Evolutionary conservation across 768 basidiomycete species (phyloP), one percentile per base, ranked within the genome.

Genomic region (Ramaria sp.): DNA sequence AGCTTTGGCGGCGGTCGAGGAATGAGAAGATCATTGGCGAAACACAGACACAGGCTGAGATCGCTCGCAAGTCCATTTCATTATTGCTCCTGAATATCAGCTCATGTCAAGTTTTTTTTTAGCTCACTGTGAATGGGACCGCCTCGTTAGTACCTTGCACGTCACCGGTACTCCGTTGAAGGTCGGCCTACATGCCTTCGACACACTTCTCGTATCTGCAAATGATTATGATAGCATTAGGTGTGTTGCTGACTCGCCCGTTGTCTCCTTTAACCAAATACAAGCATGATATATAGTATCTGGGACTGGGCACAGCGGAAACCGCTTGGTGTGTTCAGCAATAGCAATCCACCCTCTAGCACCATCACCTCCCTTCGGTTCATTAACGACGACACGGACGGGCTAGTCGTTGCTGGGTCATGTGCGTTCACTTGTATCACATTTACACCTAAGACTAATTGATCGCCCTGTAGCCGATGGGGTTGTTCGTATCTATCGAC

Each of bases 311-410:
- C 88, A 51, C 79, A 80, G 51, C 81, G 84, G 52, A 84, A 81
- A 63, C 81, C 84, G 27, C 66, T 98, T 55, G 86, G 83, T 59
- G 78, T 82, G 56, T 98, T 97, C 72, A 86, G 81, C 64, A 97
- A 98, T 63, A 91, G 90, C 48, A 93, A 94, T 66, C 80, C 86
- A 1, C 75, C 73, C 55, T 87, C 87, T 37, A 88, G 86, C 4
- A 85, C 80, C 54, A 88, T 97, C 57, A 94, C 96, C 0, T 84
- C 88, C 1, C 71, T 97, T 20, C 83, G 91, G 54, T 84, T 97
- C 66, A 91, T 98, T 68, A 97, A 99, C 67, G 91, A 99, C 70
- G 92, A 96, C 57, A 87, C 92, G 13, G 88, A 90, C 9, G 92
- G 91, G 1, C 83, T 97, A 46, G 82, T 98, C 53, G 69, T 98